Percentiles rank a stretch among this genome's conserved stretches.
Evolutionary conservation across 176 grass and related monocot genomes (phyloP).

Genomic region (Avena atlantica): DNA sequence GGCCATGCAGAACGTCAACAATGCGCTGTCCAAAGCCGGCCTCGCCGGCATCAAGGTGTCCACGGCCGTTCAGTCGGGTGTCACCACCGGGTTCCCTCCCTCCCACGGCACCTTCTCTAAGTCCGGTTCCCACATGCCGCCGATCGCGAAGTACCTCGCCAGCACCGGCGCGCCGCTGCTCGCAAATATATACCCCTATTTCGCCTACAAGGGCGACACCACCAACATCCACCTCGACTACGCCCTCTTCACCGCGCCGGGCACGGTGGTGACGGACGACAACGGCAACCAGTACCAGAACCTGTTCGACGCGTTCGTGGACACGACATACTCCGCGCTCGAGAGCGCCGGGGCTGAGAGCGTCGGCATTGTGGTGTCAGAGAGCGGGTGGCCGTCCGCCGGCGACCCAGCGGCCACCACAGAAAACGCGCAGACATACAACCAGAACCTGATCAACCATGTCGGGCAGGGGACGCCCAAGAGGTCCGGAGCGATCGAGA

Average conservation of each 20-base stretch:
- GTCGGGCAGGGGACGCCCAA: too few species aligned
- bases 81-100: not conserved
- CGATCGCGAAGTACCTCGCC: not conserved
- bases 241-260: not conserved
- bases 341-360: not conserved
- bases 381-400: too few species aligned
- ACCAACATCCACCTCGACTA: not conserved
- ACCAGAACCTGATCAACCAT: too few species aligned
- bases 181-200: constrained; percentile 9
- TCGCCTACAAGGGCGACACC: not conserved
- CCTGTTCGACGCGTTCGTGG: constrained; percentile 6
- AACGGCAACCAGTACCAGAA: constrained; percentile 1
- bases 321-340: not conserved
- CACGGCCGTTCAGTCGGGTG: not conserved
- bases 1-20: constrained; percentile 19
- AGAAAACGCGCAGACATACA: too few species aligned
- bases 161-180: constrained; percentile 15
- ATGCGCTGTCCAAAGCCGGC: not conserved
- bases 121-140: not conserved
- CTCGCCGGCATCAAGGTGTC: constrained; percentile 29
- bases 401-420: too few species aligned
- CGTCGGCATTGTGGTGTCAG: too few species aligned
- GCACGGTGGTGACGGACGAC: not conserved
- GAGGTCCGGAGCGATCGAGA: too few species aligned
- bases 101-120: constrained; percentile 16